phyloP scores from a whole-genome alignment of 768 basidiomycete species.

The Trametes maxima region DNA sequence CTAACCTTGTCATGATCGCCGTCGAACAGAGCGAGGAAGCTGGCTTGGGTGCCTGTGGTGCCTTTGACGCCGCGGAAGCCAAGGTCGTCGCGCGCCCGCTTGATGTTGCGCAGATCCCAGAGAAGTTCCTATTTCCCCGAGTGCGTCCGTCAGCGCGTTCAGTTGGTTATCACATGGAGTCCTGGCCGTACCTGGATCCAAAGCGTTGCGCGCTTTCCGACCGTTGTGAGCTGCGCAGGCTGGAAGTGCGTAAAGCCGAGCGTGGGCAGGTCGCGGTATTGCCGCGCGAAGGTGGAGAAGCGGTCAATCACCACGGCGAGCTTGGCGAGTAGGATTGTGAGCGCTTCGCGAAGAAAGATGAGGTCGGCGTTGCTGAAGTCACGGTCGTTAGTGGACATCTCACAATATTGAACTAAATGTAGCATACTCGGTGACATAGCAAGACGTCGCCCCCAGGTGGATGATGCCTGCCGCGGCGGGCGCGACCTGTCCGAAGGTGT shows the following conservation, averaged over 20 bases:
- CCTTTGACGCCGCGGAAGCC: constrained; percentile 99
- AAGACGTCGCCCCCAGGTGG: constrained; percentile 96
- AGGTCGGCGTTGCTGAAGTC: constrained; percentile 88
- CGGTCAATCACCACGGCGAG: constrained; percentile 91
- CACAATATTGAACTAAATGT: too few relatives aligned
- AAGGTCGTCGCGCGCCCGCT: constrained; percentile 85
- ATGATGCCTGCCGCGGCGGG: constrained; percentile 96
- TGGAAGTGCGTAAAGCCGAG: constrained; percentile 99
- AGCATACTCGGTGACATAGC: constrained; percentile 95
- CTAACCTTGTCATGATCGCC: constrained; percentile 89
- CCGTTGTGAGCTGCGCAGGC: constrained; percentile 96
- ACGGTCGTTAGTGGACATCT: neutral
- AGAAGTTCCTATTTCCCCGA: constrained; percentile 68
- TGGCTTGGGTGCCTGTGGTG: constrained; percentile 98
- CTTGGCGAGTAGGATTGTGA: constrained; percentile 82
- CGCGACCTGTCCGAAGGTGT: constrained; percentile 92
- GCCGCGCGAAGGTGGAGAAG: constrained; percentile 78
- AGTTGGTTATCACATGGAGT: neutral
- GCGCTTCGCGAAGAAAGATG: constrained; percentile 90
- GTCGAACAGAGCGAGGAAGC: constrained; percentile 91
- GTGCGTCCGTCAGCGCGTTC: neutral
- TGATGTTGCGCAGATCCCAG: constrained; percentile 94
- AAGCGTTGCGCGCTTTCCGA: constrained; percentile 93
- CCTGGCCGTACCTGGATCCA: constrained; percentile 80
- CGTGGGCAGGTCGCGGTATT: constrained; percentile 88